Evolutionary conservation across 257 asterid species (phyloP).

Genomic region (Eustoma russellianum): DNA sequence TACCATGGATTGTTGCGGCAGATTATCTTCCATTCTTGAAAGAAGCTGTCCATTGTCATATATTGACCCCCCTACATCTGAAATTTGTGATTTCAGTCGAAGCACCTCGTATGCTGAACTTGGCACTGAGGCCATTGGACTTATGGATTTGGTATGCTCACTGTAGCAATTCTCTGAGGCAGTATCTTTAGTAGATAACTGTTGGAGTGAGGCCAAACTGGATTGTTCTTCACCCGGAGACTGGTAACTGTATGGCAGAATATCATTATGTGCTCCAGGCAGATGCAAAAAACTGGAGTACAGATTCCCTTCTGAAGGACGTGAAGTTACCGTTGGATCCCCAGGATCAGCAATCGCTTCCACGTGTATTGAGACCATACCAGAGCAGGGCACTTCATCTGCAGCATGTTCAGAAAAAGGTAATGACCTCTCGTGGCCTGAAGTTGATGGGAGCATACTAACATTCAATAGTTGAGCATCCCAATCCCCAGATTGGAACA

Average conservation of each 20-base stretch:
- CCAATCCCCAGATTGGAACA: constrained; percentile 11
- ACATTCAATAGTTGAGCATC: constrained; percentile 16
- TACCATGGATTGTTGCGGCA: not conserved
- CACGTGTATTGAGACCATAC: constrained; percentile 11
- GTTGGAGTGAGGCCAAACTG: constrained; percentile 13
- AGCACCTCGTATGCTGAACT: constrained; percentile 21
- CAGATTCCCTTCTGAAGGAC: constrained; percentile 5
- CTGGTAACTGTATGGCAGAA: constrained; percentile 11
- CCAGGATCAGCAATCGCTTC: constrained; percentile 11
- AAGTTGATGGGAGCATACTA: constrained; percentile 7
- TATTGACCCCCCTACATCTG: constrained; percentile 17
- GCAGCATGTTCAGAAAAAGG: constrained; percentile 5
- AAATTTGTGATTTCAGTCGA: constrained; percentile 18
- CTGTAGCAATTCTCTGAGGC: constrained; percentile 20
- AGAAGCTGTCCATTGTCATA: constrained; percentile 8
- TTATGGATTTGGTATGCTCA: constrained; percentile 16
- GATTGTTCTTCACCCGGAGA: constrained; percentile 10
- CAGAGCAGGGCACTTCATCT: constrained; percentile 2
- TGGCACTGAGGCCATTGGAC: constrained; percentile 20
- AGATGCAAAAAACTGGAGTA: constrained; percentile 3
- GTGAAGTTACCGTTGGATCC: constrained; percentile 9
- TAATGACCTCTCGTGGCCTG: too few relatives aligned
- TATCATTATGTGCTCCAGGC: constrained; percentile 17
- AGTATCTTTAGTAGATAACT: constrained; percentile 13
- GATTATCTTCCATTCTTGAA: constrained; percentile 3